A percentile compares a stretch with the other conserved stretches of the same genome.
Conservation (phyloP, 2,329 filamentous ascomycete genomes). For the Penicillium digitatum region DNA sequence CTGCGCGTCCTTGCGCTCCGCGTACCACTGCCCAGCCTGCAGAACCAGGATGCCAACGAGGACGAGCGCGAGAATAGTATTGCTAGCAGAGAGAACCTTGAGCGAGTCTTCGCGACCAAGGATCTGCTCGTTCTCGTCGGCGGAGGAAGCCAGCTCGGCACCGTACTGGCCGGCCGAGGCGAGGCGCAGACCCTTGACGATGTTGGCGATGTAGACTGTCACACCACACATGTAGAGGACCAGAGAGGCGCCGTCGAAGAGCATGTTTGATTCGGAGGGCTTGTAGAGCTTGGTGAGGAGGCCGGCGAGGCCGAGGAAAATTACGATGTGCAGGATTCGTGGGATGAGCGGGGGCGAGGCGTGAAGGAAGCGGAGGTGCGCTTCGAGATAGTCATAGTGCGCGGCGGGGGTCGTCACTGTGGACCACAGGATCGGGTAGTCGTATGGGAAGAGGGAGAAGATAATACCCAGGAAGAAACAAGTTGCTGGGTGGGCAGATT, state of each 20-base stretch:
- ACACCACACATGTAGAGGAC: constrained; percentile 79
- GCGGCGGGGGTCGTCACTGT: constrained; percentile 40
- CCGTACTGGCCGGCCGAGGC: constrained; percentile 70
- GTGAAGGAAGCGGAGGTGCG: constrained; percentile 86
- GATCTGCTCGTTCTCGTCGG: constrained; percentile 59
- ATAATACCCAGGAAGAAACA: constrained; percentile 98
- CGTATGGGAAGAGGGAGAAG: constrained; percentile 94
- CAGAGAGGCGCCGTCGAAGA: constrained; percentile 76
- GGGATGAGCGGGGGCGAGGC: constrained; percentile 85
- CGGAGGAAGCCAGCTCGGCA: constrained; percentile 35
- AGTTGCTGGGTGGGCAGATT: constrained; percentile 55
- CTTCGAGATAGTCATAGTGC: constrained; percentile 82
- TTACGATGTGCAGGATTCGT: constrained; percentile 90
- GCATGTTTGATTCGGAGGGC: constrained; percentile 87
- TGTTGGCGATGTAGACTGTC: constrained; percentile 92
- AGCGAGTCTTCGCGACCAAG: constrained; percentile 83
- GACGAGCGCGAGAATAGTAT: constrained; percentile 91
- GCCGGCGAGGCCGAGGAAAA: constrained; percentile 80
- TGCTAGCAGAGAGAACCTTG: constrained; percentile 86
- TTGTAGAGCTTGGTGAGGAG: constrained; percentile 94
- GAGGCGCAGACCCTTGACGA: constrained; percentile 86
- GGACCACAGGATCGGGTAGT: constrained; percentile 49
- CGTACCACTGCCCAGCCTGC: constrained; percentile 98
- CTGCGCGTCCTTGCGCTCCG: constrained; percentile 84
- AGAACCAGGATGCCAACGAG: constrained; percentile 86